A percentile compares a stretch with the other conserved stretches of the same genome.
Evolutionary conservation across 345 rosid species (phyloP).

Genomic region (Geranium brycei): DNA sequence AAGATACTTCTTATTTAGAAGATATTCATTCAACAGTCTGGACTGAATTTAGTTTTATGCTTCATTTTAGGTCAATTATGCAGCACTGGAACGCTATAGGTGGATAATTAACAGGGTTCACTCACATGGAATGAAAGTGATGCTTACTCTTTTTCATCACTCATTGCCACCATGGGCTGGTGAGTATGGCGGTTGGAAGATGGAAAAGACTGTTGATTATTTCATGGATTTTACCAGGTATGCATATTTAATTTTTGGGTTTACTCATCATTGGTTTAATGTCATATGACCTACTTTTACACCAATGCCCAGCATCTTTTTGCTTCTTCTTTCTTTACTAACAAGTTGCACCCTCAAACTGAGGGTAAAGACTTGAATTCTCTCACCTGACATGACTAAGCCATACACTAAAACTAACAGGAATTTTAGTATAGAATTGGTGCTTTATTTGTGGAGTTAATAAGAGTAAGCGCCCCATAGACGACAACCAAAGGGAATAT

Average conservation of each 20-base stretch:
- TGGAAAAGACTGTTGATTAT: constrained; percentile 82
- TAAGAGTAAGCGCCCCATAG: too few species aligned
- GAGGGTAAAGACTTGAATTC: too few species aligned
- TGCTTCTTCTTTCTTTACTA: too few species aligned
- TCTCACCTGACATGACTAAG: too few species aligned
- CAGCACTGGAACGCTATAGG: constrained; percentile 76
- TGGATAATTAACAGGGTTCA: constrained; percentile 75
- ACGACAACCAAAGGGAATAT: too few species aligned
- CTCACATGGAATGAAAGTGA: constrained; percentile 85
- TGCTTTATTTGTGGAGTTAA: too few species aligned
- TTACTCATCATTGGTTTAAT: background rate
- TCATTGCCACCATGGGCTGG: constrained; percentile 96
- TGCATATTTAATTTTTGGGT: background rate
- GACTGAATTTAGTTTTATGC: background rate
- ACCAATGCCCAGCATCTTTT: too few species aligned
- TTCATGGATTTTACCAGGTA: constrained; percentile 81
- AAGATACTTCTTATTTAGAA: background rate
- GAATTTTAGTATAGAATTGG: too few species aligned
- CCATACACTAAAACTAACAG: too few species aligned
- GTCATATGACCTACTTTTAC: too few species aligned
- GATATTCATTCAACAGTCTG: background rate
- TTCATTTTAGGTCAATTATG: constrained; percentile 57
- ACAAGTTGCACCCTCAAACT: too few species aligned
- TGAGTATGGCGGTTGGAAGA: constrained; percentile 95
- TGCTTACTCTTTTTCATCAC: constrained; percentile 92